These are phyloP conservation scores for Trichosporon asahii DNA, from an alignment of 1,284 basidiomycete species.

Conservation along the genomic window DNA sequence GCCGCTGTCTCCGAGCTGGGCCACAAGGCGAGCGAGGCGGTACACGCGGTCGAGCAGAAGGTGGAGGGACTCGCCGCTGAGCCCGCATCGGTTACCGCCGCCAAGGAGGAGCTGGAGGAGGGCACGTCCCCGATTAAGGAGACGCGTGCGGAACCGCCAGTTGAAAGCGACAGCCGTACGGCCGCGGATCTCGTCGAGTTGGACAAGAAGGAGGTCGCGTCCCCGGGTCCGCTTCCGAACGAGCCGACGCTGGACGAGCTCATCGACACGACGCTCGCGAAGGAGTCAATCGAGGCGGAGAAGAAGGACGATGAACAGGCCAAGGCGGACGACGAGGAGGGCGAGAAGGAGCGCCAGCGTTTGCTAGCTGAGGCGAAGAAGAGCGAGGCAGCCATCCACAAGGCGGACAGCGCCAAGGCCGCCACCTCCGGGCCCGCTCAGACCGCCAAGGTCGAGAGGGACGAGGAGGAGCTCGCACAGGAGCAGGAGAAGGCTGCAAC, in stretches of 20 bases:
- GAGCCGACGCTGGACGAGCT: constrained; percentile 27
- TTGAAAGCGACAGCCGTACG: not conserved
- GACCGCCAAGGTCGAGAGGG: not conserved
- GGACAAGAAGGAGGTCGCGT: not conserved
- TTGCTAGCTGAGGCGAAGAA: not conserved
- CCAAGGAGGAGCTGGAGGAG: constrained; percentile 9
- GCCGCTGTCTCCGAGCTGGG: not conserved
- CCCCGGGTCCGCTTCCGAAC: not conserved
- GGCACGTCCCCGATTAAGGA: constrained; percentile 12
- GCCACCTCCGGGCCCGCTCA: not conserved
- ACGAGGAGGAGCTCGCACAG: not conserved
- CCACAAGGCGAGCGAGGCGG: constrained; percentile 4
- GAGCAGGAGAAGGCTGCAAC: not conserved
- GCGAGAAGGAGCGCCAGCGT: not conserved
- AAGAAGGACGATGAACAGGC: constrained; percentile 3
- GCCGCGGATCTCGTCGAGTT: not conserved
- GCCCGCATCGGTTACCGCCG: not conserved
- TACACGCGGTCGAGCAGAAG: constrained; percentile 10
- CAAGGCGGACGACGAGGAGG: not conserved
- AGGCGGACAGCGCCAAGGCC: not conserved
- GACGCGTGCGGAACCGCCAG: not conserved
- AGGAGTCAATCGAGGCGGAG: constrained; percentile 21
- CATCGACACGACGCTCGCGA: constrained; percentile 24
- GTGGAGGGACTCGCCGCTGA: not conserved
- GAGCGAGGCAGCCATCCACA: not conserved